These are phyloP conservation scores for Ammopiptanthus mongolicus DNA, from an alignment of 306 rosid genomes.

Conservation along the genomic window DNA sequence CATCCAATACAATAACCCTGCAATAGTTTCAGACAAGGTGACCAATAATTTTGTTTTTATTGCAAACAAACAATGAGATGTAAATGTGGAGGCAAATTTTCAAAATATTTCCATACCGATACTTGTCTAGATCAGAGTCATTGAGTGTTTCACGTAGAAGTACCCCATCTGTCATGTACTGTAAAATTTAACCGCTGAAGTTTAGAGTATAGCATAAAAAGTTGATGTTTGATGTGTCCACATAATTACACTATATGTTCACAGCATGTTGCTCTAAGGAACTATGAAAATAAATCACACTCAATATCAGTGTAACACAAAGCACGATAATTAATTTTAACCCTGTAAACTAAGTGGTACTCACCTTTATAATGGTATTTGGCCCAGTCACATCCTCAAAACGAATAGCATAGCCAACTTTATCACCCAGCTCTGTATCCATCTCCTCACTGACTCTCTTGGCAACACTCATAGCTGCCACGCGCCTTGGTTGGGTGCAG, in stretches of 20 bases:
- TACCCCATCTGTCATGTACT: conserved; percentile 99
- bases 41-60: conserved; percentile 13
- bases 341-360: not conserved
- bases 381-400: conserved; percentile 99
- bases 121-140: conserved; percentile 94
- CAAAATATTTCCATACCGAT: conserved; percentile 55
- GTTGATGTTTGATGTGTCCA: not conserved
- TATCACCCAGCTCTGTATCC: conserved; percentile 91
- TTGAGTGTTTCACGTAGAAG: conserved; percentile 95
- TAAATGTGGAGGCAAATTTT: not conserved
- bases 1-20: conserved; percentile 97
- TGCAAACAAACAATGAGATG: conserved; percentile 3
- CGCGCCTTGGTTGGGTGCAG: conserved; percentile 99
- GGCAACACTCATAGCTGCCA: conserved; percentile 99
- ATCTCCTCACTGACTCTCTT: conserved; percentile 99
- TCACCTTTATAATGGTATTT: conserved; percentile 78
- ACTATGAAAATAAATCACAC: not conserved
- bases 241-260: not conserved
- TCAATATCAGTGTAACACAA: not conserved
- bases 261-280: not conserved
- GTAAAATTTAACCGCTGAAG: conserved; percentile 33
- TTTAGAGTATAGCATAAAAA: conserved; percentile 18
- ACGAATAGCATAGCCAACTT: conserved; percentile 96
- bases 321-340: not conserved
- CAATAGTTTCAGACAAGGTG: conserved; percentile 24